Evolutionary conservation across 78 protist genomes (phyloP).

Genomic region (Mastigamoeba balamuthi): DNA sequence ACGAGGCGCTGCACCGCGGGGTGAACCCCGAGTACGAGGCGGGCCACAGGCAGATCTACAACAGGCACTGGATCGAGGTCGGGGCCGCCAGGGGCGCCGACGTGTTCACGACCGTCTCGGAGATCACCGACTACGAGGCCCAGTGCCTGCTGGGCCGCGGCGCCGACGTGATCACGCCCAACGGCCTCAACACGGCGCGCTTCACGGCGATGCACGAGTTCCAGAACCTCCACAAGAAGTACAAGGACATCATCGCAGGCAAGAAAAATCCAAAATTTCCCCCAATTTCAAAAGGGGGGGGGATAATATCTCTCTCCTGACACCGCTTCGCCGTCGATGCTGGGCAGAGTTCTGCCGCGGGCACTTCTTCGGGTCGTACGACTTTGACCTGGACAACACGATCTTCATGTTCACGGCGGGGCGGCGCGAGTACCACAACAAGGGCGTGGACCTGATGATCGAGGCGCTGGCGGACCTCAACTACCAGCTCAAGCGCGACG

Average conservation of each 20-base stretch:
- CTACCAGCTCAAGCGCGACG: slow-evolving; percentile 20
- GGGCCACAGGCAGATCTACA: slow-evolving; percentile 47
- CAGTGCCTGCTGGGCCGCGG: slow-evolving; percentile 32
- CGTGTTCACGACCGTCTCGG: slow-evolving; percentile 75
- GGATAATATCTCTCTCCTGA: background rate
- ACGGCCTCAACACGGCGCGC: slow-evolving; percentile 61
- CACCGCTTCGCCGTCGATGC: slow-evolving; percentile 19
- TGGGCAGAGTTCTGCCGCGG: slow-evolving; percentile 63
- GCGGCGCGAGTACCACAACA: slow-evolving; percentile 64
- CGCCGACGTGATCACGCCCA: slow-evolving; percentile 68
- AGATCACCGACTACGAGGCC: slow-evolving; percentile 68
- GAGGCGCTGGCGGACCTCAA: slow-evolving; percentile 61
- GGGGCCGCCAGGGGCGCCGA: slow-evolving; percentile 56
- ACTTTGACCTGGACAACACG: slow-evolving; percentile 71
- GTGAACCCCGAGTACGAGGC: slow-evolving; percentile 65
- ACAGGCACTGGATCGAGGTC: slow-evolving; percentile 63
- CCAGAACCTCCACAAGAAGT: slow-evolving; percentile 62
- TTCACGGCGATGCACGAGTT: slow-evolving; percentile 68
- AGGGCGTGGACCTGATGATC: slow-evolving; percentile 64
- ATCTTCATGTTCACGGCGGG: slow-evolving; percentile 78
- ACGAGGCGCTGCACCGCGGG: slow-evolving; percentile 25
- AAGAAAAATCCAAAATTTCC: background rate
- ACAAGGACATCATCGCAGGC: slow-evolving; percentile 29
- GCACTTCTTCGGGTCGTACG: slow-evolving; percentile 68
- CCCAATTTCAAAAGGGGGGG: background rate